Evolutionary conservation across 2,329 filamentous ascomycete species (phyloP), one percentile per base, ranked within the genome.

Genomic region (Xylariaceae sp.): DNA sequence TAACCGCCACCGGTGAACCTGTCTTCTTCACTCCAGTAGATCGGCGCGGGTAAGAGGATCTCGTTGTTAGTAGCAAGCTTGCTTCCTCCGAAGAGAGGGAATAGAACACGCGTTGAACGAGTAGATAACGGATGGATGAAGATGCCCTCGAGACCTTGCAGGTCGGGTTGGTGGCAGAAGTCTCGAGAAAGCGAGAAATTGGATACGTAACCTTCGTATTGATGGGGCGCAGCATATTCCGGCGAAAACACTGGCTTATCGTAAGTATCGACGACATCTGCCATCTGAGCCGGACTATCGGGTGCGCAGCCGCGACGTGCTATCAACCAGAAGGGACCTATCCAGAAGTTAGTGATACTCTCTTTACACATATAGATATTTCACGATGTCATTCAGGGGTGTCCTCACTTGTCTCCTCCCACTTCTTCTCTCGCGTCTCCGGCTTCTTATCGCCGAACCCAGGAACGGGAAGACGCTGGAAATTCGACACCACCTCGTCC

Each of bases 41-140:
- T 87, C 53, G 85, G 84, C 0, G 86, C 84, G 0, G 86, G 86
- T 13, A 89, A 80, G 11, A 88, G 76, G 61, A 89, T 88, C 64
- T 89, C 86, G 68, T 86, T 88, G 75, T 89, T 88, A 63, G 87
- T 81, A 15, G 80, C 80, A 44, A 88, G 76, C 68, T 89, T 89
- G 73, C 85, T 88, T 60, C 86, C 86, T 49, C 85, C 82, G 63
- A 89, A 88, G 68, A 89, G 77, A 17, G 86, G 86, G 50, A 87
- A 80, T 15, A 88, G 73, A 4, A 80, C 76, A 61, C 80, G 80
- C 45, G 83, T 86, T 1, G 83, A 77, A 1, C 79, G 76, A 0
- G 82, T 80, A 9, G 80, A 81, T 18, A 86, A 75, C 0, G 85
- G 83, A 52, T 82, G 78, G 67, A 87, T 85, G 51, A 89, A 79